A percentile compares a stretch with the other conserved stretches of the same genome.
phyloP scores from a whole-genome alignment of 1,139 yeast genomes.

The Lodderomyces beijingensis region DNA sequence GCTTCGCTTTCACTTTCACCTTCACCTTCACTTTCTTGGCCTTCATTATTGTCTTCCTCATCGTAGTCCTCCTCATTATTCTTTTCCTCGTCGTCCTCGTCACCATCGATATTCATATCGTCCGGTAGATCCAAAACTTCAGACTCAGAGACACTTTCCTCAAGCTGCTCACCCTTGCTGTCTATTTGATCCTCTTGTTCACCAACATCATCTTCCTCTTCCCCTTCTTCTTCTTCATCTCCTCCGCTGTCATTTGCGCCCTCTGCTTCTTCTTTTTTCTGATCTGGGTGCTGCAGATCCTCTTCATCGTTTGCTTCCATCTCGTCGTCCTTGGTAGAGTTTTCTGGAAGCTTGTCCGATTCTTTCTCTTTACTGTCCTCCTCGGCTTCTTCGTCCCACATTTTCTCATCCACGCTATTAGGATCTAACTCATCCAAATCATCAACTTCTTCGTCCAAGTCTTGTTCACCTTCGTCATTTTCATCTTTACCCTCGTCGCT shows the following conservation, averaged over 20 bases:
- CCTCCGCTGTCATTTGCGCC: conserved; percentile 20
- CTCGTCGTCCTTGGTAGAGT: conserved; percentile 51
- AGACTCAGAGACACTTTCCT: conserved; percentile 69
- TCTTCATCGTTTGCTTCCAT: conserved; percentile 56
- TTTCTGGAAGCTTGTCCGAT: conserved; percentile 62
- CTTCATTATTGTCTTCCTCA: conserved; percentile 24
- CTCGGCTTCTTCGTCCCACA: conserved; percentile 95
- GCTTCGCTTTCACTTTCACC: conserved; percentile 49
- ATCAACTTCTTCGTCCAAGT: conserved; percentile 85
- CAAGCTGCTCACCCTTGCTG: conserved; percentile 68
- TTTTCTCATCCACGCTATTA: conserved; percentile 92
- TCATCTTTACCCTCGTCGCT: conserved; percentile 47
- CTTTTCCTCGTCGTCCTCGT: conserved; percentile 35
- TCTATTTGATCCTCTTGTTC: conserved; percentile 76
- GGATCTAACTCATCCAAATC: conserved; percentile 90
- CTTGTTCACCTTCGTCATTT: conserved; percentile 49
- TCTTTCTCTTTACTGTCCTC: conserved; percentile 73
- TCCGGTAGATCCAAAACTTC: conserved; percentile 85
- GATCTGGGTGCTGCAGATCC: conserved; percentile 23
- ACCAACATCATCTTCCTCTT: conserved; percentile 63
- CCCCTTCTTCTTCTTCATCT: conserved; percentile 33
- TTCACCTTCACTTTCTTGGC: conserved; percentile 18
- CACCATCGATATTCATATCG: conserved; percentile 75
- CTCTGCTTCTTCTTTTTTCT: conserved; percentile 19
- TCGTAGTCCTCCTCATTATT: conserved; percentile 30